Percentiles rank a stretch among this genome's conserved stretches.
Evolutionary conservation across 306 rosid species (phyloP).

Genomic region (Fragaria iinumae): DNA sequence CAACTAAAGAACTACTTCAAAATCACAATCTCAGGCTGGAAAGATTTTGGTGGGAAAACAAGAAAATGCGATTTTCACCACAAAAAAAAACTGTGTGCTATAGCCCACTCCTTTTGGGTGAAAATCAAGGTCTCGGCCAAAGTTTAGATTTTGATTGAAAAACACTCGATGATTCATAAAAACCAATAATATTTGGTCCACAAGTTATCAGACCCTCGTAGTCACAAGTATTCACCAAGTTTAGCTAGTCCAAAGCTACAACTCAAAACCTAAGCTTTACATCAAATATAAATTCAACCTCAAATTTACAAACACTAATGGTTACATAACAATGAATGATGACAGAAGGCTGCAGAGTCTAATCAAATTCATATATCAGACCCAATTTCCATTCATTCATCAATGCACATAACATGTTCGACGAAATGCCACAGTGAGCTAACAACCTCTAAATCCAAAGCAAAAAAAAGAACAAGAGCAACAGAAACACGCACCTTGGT

Average conservation of each 20-base stretch:
- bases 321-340: not conserved
- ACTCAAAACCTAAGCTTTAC: not conserved
- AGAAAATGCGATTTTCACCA: no score
- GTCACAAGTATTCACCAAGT: not conserved
- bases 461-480: not conserved
- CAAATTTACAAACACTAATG: not conserved
- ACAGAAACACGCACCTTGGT: conserved; percentile 52
- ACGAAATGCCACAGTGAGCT: conserved; percentile 9
- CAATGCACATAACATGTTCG: conserved; percentile 17
- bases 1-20: not conserved
- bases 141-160: no score
- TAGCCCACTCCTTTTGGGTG: no score
- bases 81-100: no score
- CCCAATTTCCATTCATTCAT: not conserved
- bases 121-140: not conserved
- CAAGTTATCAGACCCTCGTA: not conserved
- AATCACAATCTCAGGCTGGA: not conserved
- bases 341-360: not conserved
- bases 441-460: not conserved
- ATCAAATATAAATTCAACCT: not conserved
- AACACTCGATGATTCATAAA: not conserved
- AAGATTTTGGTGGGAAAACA: not conserved
- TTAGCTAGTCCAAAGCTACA: not conserved
- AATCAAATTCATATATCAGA: not conserved
- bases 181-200: not conserved